Base-by-base conservation (phyloP, 2,329 filamentous ascomycete genomes). In the Phaeosphaeria sp. region DNA sequence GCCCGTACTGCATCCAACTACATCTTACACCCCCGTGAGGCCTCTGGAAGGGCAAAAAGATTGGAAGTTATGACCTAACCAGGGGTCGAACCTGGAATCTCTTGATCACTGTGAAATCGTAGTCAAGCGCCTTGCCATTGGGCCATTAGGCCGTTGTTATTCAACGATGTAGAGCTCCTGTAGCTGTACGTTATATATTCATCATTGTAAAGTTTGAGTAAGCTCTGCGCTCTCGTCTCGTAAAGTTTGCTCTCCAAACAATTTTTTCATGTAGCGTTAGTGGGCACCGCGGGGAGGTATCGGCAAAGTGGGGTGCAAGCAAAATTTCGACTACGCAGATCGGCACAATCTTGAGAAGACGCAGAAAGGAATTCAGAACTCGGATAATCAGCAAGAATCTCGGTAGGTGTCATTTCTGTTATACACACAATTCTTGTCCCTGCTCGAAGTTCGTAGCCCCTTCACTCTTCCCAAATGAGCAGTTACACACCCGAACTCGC, bases 121-220 rank as follows among this genome's bases (percentile, higher is more conserved):
- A 83, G 81, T 83, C 81, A 83, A 82, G 79, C 81, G 80, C 81
- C 81, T 83, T 83, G 80, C 81, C 81, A 83, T 83, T 83, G 80
- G 81, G 81, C 81, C 81, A 83, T 68, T 66, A 60, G 66, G 59
- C 69, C 69, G 50, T 52, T 25, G 21, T 46, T 30, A 1, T 52
- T 40, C 42, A 30, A 25, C 33, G 43, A 48, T 48, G 25, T 18
- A 52, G 18, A 44, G 13, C 11, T 24, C 6, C 2, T n/a, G 33
- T 42, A 30, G 24, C 6, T 55, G n/a, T 2, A 15, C 11, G 2
- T 17, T 21, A 33, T 33, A 40, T 47, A 46, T 20, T 4, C 13
- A 25, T 30, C 6, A 30, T 6, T 6, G 11, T 30, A 30, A 30
- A 30, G 5, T 30, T 30, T 5, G 5, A 30, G n/a, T n/a, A n/a